Conservation (phyloP, 352 stramenopile species). For the Globisporangium apiculatum region DNA sequence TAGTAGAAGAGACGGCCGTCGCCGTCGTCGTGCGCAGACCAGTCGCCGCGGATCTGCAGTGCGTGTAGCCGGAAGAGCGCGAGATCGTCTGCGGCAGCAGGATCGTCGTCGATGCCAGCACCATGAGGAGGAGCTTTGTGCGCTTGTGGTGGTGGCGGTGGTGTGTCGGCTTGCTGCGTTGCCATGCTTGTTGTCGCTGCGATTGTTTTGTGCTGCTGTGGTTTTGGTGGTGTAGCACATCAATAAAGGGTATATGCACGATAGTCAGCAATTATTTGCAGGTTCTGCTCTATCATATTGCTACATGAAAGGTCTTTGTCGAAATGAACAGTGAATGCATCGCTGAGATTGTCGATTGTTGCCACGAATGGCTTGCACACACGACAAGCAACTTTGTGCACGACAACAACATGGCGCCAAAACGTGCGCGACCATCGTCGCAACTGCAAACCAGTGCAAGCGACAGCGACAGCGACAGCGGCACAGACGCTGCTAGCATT, state of each 20-base stretch:
- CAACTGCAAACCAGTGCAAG: neutral
- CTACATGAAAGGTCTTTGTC: too few species aligned
- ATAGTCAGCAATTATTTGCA: too few species aligned
- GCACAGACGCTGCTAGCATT: neutral
- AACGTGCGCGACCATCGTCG: neutral
- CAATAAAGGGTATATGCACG: too few species aligned
- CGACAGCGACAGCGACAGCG: neutral
- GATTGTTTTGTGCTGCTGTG: too few species aligned
- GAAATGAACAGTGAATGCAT: too few species aligned
- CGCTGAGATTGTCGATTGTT: too few species aligned
- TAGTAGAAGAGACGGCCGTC: slow-evolving; percentile 78
- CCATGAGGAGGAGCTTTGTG: slow-evolving; percentile 14
- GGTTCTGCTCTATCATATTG: too few species aligned
- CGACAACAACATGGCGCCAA: neutral
- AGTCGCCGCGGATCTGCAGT: slow-evolving; percentile 44
- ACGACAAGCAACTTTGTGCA: neutral
- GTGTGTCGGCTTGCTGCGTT: neutral
- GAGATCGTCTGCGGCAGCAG: neutral
- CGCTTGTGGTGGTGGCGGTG: slow-evolving; percentile 8
- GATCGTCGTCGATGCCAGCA: neutral
- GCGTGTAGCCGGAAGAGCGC: slow-evolving; percentile 37
- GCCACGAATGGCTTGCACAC: neutral
- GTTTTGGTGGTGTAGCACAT: too few species aligned
- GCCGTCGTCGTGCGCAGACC: slow-evolving; percentile 71
- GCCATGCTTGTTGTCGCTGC: neutral